Conservation (phyloP, 768 basidiomycete genomes). For the Rickenella mellea region DNA sequence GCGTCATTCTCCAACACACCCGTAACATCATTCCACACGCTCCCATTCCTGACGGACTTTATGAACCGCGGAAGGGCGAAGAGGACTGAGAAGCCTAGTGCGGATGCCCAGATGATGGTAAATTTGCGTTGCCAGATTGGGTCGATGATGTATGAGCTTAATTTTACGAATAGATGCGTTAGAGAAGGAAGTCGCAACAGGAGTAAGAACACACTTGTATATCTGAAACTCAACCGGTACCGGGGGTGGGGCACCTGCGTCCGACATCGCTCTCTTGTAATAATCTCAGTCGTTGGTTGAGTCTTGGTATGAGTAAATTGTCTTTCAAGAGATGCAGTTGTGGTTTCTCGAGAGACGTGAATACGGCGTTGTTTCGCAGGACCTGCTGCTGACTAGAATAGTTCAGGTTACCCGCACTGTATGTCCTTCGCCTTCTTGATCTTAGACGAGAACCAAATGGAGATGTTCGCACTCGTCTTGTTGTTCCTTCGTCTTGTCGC, state of each 20-base stretch:
- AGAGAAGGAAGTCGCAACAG: neutral
- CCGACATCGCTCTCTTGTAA: constrained; percentile 24
- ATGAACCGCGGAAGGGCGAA: constrained; percentile 38
- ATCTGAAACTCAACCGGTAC: constrained; percentile 51
- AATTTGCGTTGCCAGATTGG: constrained; percentile 72
- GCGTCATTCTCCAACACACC: constrained; percentile 46
- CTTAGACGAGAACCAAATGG: too few relatives aligned
- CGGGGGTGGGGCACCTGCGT: constrained; percentile 41
- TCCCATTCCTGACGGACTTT: constrained; percentile 27
- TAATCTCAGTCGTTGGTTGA: too few relatives aligned
- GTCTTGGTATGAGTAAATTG: too few relatives aligned
- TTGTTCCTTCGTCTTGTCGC: too few relatives aligned
- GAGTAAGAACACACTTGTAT: constrained; percentile 48
- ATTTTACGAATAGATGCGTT: neutral
- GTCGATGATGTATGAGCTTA: constrained; percentile 69
- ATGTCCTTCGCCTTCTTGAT: too few relatives aligned
- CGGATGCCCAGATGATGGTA: constrained; percentile 59
- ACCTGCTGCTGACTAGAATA: too few relatives aligned
- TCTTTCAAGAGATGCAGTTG: too few relatives aligned
- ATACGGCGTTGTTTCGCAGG: too few relatives aligned
- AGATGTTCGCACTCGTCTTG: too few relatives aligned
- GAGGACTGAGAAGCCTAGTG: constrained; percentile 39
- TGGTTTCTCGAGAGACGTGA: too few relatives aligned
- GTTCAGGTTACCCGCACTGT: too few relatives aligned
- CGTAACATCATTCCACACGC: constrained; percentile 33